phyloP scores from a whole-genome alignment of 2,329 filamentous ascomycete species.

The Colletotrichum sp. region DNA sequence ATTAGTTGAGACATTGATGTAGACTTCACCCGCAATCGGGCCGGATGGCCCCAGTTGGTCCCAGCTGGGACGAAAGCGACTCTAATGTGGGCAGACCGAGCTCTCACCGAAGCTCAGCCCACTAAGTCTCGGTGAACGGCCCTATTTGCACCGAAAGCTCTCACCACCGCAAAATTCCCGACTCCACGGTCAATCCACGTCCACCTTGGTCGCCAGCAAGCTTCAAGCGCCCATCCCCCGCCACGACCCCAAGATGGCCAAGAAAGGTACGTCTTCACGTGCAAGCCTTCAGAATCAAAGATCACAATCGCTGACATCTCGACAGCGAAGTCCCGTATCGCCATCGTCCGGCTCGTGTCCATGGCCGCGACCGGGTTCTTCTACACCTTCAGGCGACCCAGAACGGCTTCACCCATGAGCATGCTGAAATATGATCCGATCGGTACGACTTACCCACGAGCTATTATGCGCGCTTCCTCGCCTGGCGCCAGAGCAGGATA shows the following conservation, averaged over 20 bases:
- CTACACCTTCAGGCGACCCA: slow-evolving; percentile 86
- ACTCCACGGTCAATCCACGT: not conserved
- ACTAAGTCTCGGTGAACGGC: slow-evolving; percentile 3
- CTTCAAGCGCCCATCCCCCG: slow-evolving; percentile 7
- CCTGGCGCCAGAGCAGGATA: not conserved
- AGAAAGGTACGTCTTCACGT: slow-evolving; percentile 14
- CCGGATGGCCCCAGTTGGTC: not conserved
- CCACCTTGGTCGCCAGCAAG: slow-evolving; percentile 30
- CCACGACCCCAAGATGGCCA: slow-evolving; percentile 20
- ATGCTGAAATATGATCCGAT: slow-evolving; percentile 99
- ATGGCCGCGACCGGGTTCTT: slow-evolving; percentile 99
- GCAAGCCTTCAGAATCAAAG: not conserved
- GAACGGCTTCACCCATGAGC: slow-evolving; percentile 82
- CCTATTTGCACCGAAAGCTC: slow-evolving; percentile 12
- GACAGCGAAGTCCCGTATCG: slow-evolving; percentile 86
- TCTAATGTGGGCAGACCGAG: not conserved
- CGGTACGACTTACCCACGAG: slow-evolving; percentile 55
- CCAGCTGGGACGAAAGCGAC: not conserved
- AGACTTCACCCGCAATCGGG: not conserved
- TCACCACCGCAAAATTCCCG: slow-evolving; percentile 14
- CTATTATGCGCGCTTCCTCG: not conserved
- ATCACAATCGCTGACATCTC: not conserved
- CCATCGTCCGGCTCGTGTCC: slow-evolving; percentile 91
- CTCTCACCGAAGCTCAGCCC: not conserved
- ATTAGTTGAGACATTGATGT: not conserved